Percentiles rank a stretch among this genome's conserved stretches.
phyloP scores from a whole-genome alignment of 345 rosid species.

The Geranium brycei region DNA sequence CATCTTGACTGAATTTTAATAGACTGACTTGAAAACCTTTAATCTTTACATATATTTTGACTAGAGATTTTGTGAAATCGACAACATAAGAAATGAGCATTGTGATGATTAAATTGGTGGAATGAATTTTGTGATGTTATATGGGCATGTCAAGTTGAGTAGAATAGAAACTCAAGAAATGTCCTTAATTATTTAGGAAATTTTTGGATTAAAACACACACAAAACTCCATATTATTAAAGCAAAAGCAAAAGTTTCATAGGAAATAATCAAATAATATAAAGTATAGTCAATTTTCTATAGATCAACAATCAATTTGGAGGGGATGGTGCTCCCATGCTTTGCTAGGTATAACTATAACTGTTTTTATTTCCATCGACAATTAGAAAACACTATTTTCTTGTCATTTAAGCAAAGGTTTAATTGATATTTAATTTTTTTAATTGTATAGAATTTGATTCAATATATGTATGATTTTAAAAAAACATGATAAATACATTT shows the following conservation, averaged over 20 bases:
- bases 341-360: not conserved
- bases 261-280: not conserved
- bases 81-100: too few relatives aligned
- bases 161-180: not conserved
- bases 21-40: too few relatives aligned
- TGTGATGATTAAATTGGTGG: not conserved
- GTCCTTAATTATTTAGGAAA: not conserved
- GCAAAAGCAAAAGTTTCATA: not conserved
- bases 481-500: too few relatives aligned
- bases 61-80: too few relatives aligned
- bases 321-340: not conserved
- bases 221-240: not conserved
- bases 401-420: not conserved
- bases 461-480: too few relatives aligned
- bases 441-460: too few relatives aligned
- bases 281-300: not conserved
- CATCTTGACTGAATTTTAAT: too few relatives aligned
- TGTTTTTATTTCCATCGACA: not conserved
- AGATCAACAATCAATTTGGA: not conserved
- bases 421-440: too few relatives aligned
- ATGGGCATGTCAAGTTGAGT: not conserved
- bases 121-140: not conserved
- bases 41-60: too few relatives aligned
- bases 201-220: not conserved
- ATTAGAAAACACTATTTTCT: not conserved